Conservation (phyloP, 73 alveolate genomes). For the Strombidium stylifer region DNA sequence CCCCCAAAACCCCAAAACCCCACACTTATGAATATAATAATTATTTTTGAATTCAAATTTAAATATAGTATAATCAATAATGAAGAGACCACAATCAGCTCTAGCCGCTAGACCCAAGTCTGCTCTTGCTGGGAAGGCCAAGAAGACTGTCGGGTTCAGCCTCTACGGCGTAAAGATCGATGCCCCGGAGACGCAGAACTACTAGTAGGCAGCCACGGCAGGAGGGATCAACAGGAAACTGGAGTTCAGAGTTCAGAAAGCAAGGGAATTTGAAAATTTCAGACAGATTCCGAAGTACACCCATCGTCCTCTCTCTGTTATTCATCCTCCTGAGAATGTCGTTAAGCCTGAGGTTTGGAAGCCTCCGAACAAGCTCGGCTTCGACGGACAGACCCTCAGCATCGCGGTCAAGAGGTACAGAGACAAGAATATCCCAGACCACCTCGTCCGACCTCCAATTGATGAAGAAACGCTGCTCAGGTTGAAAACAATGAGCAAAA, state of each 20-base stretch:
- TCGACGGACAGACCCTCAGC: slow-evolving; percentile 27
- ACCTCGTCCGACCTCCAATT: slow-evolving; percentile 43
- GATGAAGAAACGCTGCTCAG: slow-evolving; percentile 6
- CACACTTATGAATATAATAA: too few relatives aligned
- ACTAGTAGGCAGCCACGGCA: too few relatives aligned
- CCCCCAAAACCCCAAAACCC: too few relatives aligned
- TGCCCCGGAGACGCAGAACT: too few relatives aligned
- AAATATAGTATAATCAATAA: too few relatives aligned
- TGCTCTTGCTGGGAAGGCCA: too few relatives aligned
- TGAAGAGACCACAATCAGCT: too few relatives aligned
- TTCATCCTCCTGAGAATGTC: slow-evolving; percentile 45
- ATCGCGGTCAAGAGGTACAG: slow-evolving; percentile 10
- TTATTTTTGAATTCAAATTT: too few relatives aligned
- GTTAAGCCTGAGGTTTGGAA: not conserved
- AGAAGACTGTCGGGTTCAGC: too few relatives aligned
- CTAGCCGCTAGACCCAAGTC: too few relatives aligned
- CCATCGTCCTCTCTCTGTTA: slow-evolving; percentile 57
- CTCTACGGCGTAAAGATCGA: too few relatives aligned
- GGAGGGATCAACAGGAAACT: too few relatives aligned
- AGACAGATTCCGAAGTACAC: slow-evolving; percentile 44
- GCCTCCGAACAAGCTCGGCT: slow-evolving; percentile 9
- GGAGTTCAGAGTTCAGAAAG: slow-evolving; percentile 27
- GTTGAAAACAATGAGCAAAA: not conserved
- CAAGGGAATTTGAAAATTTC: slow-evolving; percentile 27
- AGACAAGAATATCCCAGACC: slow-evolving; percentile 50